Evolutionary conservation across 1,139 yeast species (phyloP).

Genomic region (Yamadazyma blattariae): DNA sequence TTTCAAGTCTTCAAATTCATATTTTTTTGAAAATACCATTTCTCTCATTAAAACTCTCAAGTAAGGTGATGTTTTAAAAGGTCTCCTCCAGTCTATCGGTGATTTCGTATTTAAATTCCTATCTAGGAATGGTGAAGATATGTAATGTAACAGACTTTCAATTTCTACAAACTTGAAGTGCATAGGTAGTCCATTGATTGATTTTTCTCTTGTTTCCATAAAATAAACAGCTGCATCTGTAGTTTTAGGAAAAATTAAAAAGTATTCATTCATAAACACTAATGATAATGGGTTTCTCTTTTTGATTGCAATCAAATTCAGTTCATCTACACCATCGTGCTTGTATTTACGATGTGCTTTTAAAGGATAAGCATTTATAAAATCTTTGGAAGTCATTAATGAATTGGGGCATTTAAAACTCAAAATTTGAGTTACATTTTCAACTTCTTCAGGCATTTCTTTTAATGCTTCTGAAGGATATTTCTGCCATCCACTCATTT

Average conservation of each 20-base stretch:
- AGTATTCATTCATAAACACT: constrained; percentile 47
- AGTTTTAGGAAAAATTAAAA: constrained; percentile 45
- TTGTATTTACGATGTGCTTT: constrained; percentile 27
- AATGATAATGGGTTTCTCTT: constrained; percentile 47
- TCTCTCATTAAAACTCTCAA: not conserved
- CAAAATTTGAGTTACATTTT: constrained; percentile 30
- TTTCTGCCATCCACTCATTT: constrained; percentile 32
- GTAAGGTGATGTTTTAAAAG: not conserved
- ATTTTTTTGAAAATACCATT: not conserved
- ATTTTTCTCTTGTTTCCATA: constrained; percentile 45
- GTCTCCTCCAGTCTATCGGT: too few species aligned
- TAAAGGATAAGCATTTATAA: constrained; percentile 34
- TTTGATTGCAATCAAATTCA: constrained; percentile 37
- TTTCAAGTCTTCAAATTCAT: constrained; percentile 7
- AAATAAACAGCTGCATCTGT: constrained; percentile 51
- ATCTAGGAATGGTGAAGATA: constrained; percentile 29
- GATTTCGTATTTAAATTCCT: too few species aligned
- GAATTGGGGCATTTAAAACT: constrained; percentile 35
- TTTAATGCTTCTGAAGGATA: constrained; percentile 24
- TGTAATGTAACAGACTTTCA: constrained; percentile 18
- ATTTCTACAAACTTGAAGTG: constrained; percentile 40
- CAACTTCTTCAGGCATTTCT: constrained; percentile 17
- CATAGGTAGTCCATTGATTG: constrained; percentile 50
- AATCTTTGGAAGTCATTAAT: constrained; percentile 36
- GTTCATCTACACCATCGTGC: constrained; percentile 18